Evolutionary conservation across 192 early-diverging fungal genomes (phyloP), one percentile per base, ranked within the genome.

Genomic region (Rhizophagus clarus): DNA sequence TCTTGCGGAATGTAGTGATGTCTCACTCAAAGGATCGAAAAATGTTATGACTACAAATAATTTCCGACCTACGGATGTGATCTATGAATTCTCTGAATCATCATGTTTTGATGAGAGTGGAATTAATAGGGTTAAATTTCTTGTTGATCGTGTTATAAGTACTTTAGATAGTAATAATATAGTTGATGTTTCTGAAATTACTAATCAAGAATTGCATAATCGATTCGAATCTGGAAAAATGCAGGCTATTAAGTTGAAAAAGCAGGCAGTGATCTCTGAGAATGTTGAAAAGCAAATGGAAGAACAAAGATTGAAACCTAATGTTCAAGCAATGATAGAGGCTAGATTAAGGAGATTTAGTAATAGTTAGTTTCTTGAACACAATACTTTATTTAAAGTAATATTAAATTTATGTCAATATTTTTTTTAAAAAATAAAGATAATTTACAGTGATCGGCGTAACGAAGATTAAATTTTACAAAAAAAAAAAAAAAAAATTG

Each of bases 201-300:
- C 61, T 28, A 63, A 11, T 26, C 17, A n/a, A 63, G 61, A 63
- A n/a, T 24, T 63, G 8, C 8, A 3, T 63, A 63, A 63, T 63
- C 61, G 61, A 26, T 28, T 63, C 22, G 26, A 24, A n/a, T 5
- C 26, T 63, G 61, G 61, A 63, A 63, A 63, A 28, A 63, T 11
- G n/a, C 20, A 26, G 11, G 61, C n/a, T 24, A 63, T 63, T 63
- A 26, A 24, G 22, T 63, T 63, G 20, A 63, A 63, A 63, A 63
- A 12, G 7, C 61, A 26, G 22, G 61, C 8, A 63, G 61, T 28
- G 11, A 63, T 63, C 22, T 63, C 61, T 28, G 61, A 63, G 26
- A 63, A 63, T 63, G 10, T 63, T 63, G 61, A 63, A 24, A 63
- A 63, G 3, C 61, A 63, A 63, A 63, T 63, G 26, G 61, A 63